phyloP scores from a whole-genome alignment of 2,329 filamentous ascomycete genomes.

The Shiraia sp. region DNA sequence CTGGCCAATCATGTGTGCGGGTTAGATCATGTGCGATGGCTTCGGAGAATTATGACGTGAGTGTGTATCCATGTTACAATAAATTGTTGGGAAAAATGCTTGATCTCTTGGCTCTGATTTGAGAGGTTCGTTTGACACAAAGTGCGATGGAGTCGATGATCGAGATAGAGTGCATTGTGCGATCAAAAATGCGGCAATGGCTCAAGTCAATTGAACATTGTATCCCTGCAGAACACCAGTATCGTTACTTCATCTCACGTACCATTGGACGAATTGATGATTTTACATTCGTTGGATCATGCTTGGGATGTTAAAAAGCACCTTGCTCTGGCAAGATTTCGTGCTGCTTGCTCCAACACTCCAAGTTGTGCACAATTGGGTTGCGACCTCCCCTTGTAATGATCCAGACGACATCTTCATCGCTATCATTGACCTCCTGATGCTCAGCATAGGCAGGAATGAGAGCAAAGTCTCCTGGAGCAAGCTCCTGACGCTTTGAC shows the following conservation, averaged over 20 bases:
- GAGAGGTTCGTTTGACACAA: no score
- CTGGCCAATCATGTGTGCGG: conserved; percentile 11
- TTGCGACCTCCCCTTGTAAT: conserved; percentile 65
- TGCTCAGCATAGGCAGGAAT: conserved; percentile 73
- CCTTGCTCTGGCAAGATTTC: conserved; percentile 9
- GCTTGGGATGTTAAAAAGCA: conserved; percentile 1
- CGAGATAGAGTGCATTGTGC: no score
- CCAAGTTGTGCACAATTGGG: conserved; percentile 65
- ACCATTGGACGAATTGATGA: no score
- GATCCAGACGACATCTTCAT: conserved; percentile 67
- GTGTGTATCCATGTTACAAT: background rate
- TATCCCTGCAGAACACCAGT: no score
- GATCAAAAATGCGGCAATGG: no score
- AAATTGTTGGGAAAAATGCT: background rate
- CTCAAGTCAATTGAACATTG: no score
- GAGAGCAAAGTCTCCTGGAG: conserved; percentile 69
- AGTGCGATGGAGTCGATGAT: no score
- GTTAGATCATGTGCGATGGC: conserved; percentile 9
- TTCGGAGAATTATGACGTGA: conserved; percentile 2
- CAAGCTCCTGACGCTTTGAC: conserved; percentile 60
- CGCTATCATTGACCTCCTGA: conserved; percentile 68
- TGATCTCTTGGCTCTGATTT: no score
- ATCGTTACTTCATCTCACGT: no score
- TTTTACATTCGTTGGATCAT: no score
- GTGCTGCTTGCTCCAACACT: conserved; percentile 59